Conservation (phyloP, 176 grass and related monocot genomes). For the Juncus effusus region DNA sequence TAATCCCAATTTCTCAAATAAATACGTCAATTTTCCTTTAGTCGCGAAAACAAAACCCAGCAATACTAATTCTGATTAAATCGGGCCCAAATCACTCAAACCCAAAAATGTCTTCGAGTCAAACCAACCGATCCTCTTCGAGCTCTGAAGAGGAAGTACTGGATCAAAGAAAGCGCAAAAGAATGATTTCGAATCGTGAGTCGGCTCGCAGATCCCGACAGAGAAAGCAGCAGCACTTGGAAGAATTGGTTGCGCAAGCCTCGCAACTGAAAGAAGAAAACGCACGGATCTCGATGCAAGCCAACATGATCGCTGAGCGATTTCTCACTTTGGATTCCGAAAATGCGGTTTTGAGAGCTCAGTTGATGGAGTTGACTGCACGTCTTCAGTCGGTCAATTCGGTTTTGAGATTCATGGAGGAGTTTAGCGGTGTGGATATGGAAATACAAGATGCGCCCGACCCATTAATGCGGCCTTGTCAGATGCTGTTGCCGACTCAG, state of each 20-base stretch:
- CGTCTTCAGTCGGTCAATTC: conserved; percentile 72
- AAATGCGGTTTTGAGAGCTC: conserved; percentile 57
- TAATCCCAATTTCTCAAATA: conserved; percentile 13
- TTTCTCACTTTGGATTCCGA: conserved; percentile 52
- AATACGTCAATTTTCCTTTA: conserved; percentile 28
- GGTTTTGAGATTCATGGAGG: conserved; percentile 60
- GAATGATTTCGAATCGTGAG: conserved; percentile 88
- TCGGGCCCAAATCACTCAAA: not conserved
- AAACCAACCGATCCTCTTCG: conserved; percentile 35
- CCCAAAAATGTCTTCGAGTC: conserved; percentile 26
- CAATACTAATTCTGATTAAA: not conserved
- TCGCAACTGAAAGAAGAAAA: conserved; percentile 68
- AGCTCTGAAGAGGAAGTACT: conserved; percentile 32
- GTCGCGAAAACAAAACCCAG: not conserved
- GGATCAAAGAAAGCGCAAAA: conserved; percentile 64
- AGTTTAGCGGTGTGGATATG: conserved; percentile 83
- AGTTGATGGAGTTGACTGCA: conserved; percentile 54
- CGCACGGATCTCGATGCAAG: conserved; percentile 39
- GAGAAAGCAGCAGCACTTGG: conserved; percentile 88
- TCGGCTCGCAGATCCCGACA: conserved; percentile 80
- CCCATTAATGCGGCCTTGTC: conserved; percentile 68
- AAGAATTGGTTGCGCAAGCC: conserved; percentile 67
- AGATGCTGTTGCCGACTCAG: conserved; percentile 53
- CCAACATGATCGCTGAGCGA: conserved; percentile 36
- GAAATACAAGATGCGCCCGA: conserved; percentile 63